These are phyloP conservation scores for Tolypocladium tropicale DNA, from an alignment of 2,329 filamentous ascomycete genomes.

Conservation along the genomic window DNA sequence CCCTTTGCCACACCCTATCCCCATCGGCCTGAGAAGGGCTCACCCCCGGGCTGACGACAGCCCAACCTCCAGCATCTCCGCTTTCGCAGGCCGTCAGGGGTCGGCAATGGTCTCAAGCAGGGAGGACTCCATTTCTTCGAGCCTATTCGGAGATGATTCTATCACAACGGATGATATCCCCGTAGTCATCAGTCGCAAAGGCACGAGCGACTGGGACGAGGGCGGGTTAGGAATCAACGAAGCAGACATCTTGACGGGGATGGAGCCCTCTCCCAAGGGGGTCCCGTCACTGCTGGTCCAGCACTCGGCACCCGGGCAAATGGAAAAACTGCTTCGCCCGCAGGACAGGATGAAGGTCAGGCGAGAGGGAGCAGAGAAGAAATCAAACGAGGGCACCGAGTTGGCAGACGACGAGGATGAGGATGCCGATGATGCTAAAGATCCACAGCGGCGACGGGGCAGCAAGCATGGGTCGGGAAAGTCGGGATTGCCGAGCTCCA, in stretches of 20 bases:
- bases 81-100: conserved; percentile 58
- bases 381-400: conserved; percentile 63
- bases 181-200: conserved; percentile 62
- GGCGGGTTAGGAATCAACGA: conserved; percentile 70
- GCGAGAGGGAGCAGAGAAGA: conserved; percentile 64
- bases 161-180: conserved; percentile 69
- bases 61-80: conserved; percentile 68
- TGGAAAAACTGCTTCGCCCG: conserved; percentile 49
- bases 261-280: conserved; percentile 26
- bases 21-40: conserved; percentile 55
- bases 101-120: conserved; percentile 74
- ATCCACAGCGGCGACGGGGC: conserved; percentile 36
- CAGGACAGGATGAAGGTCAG: conserved; percentile 66
- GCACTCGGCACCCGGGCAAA: conserved; percentile 53
- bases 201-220: conserved; percentile 69
- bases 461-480: conserved; percentile 32
- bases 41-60: conserved; percentile 63
- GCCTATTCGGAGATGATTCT: conserved; percentile 80
- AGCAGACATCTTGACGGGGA: conserved; percentile 32
- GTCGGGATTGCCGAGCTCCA: conserved; percentile 62
- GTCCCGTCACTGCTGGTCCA: conserved; percentile 47
- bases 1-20: conserved; percentile 46
- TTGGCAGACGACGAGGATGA: conserved; percentile 95
- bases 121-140: conserved; percentile 81
- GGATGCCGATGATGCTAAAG: conserved; percentile 53